Percentiles rank a stretch among this genome's conserved stretches.
Conservation (phyloP, 192 early-diverging fungal genomes). For the Gigaspora rosea region DNA sequence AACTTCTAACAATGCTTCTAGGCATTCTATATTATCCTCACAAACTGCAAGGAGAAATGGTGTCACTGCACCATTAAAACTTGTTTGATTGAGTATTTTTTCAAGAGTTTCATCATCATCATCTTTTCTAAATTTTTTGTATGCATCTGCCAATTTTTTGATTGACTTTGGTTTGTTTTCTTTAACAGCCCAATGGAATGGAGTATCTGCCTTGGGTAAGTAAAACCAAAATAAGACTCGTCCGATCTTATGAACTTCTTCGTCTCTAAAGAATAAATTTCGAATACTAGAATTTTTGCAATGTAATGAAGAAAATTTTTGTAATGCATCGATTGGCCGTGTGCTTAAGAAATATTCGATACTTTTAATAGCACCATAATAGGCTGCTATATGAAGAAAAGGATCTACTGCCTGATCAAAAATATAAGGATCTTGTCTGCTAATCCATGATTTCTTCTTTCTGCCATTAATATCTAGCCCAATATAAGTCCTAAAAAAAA, state of each 20-base stretch:
- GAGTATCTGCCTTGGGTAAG: background rate
- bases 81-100: background rate
- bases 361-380: background rate
- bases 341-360: constrained; percentile 2
- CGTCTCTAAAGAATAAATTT: background rate
- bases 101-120: background rate
- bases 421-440: background rate
- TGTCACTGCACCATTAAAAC: background rate
- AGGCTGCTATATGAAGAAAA: background rate
- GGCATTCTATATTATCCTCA: background rate
- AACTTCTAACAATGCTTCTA: constrained; percentile 9
- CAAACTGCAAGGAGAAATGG: background rate
- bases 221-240: background rate
- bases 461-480: constrained; percentile 2
- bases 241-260: constrained; percentile 11
- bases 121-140: background rate
- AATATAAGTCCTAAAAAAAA: background rate
- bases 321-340: constrained; percentile 5
- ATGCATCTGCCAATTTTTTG: background rate
- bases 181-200: constrained; percentile 31
- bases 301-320: background rate
- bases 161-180: background rate
- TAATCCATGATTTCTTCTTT: constrained; percentile 10
- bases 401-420: background rate
- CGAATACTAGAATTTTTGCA: background rate